Evolutionary conservation across 2,329 filamentous ascomycete species (phyloP).

Genomic region (Coniochaeta prunicola): DNA sequence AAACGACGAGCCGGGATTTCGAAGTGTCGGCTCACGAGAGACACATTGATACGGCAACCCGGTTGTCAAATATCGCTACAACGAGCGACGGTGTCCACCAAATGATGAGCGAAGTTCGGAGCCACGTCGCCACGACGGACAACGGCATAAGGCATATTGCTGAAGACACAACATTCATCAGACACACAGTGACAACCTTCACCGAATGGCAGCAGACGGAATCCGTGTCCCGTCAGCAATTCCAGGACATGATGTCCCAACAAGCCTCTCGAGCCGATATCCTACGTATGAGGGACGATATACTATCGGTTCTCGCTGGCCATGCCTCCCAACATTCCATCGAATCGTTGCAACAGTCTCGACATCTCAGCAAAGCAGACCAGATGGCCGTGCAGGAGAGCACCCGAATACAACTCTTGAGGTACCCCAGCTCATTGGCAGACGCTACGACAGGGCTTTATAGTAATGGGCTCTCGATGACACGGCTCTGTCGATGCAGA

Average conservation of each 20-base stretch:
- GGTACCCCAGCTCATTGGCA: not conserved
- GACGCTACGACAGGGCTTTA: not conserved
- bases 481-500: not conserved
- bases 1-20: not conserved
- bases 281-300: not conserved
- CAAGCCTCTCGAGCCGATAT: not conserved
- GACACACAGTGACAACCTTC: not conserved
- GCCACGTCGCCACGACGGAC: not conserved
- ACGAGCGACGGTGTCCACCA: not conserved
- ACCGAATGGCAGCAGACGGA: not conserved
- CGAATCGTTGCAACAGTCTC: not conserved
- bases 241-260: not conserved
- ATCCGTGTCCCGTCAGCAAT: not conserved
- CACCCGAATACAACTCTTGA: not conserved
- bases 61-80: not conserved
- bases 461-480: not conserved
- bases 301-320: not conserved
- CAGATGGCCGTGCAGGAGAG: not conserved
- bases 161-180: not conserved
- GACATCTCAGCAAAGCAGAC: not conserved
- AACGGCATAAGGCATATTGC: not conserved
- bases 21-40: not conserved
- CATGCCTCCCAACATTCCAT: not conserved
- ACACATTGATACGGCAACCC: not conserved
- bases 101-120: not conserved